A percentile compares a stretch with the other conserved stretches of the same genome.
Conservation (phyloP, 768 basidiomycete genomes). For the Leccinum disarticulatum region DNA sequence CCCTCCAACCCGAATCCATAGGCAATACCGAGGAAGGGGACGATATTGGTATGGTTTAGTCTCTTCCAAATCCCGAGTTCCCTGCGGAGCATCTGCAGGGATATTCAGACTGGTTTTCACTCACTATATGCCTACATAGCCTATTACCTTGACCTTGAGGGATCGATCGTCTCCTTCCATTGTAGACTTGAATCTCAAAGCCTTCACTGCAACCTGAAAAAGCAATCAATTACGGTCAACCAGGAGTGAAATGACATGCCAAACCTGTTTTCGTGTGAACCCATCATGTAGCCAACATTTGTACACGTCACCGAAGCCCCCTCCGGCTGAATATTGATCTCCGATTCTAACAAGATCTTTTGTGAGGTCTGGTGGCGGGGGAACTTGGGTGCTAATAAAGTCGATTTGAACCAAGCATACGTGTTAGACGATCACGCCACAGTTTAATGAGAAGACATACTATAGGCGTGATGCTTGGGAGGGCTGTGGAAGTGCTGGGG, state of each 20-base stretch:
- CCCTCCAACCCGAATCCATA: not conserved
- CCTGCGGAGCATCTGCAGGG: not conserved
- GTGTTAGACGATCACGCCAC: not conserved
- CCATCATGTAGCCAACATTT: not conserved
- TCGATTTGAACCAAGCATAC: not conserved
- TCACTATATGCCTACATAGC: not conserved
- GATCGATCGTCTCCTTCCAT: not conserved
- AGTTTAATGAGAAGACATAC: not conserved
- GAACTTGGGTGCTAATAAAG: not conserved
- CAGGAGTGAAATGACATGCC: not conserved
- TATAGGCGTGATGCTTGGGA: not conserved
- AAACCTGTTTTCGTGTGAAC: not conserved
- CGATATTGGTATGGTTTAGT: not conserved
- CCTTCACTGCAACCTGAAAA: slow-evolving; percentile 1
- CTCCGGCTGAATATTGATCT: not conserved
- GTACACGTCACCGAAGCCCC: not conserved
- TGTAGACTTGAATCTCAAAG: not conserved
- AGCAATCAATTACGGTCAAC: not conserved
- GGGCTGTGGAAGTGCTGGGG: not conserved
- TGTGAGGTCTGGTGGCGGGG: not conserved
- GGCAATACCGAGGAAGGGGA: not conserved
- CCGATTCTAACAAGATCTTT: not conserved
- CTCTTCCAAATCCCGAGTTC: not conserved
- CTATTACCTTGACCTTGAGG: not conserved
- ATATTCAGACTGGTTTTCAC: not conserved